phyloP scores from a whole-genome alignment of 192 early-diverging fungal genomes.

The Ambispora gerdemannii region DNA sequence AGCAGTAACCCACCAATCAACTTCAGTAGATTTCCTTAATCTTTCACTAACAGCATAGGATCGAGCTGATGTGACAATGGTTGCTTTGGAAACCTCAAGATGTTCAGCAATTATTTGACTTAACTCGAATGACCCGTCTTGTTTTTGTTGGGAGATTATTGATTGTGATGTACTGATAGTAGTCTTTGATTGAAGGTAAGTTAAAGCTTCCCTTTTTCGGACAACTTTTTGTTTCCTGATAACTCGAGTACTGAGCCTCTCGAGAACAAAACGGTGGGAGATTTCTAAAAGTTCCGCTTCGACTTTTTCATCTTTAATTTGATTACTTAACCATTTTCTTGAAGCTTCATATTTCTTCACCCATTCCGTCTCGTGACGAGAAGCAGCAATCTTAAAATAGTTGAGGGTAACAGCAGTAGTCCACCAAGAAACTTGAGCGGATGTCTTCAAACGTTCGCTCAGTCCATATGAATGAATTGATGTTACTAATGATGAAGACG shows the following conservation, averaged over 20 bases:
- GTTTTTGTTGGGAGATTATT: constrained; percentile 10
- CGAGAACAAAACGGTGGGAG: neutral
- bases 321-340: neutral
- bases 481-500: neutral
- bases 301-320: neutral
- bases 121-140: neutral
- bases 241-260: neutral
- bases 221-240: neutral
- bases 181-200: neutral
- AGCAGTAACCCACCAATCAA: neutral
- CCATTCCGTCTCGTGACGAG: neutral
- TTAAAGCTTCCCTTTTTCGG: neutral
- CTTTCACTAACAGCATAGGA: neutral
- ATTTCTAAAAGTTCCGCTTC: neutral
- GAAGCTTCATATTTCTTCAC: neutral
- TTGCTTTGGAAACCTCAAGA: neutral
- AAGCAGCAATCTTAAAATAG: neutral
- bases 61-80: neutral
- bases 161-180: neutral
- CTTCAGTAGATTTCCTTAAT: neutral
- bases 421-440: neutral
- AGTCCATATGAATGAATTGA: neutral
- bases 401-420: neutral
- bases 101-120: neutral
- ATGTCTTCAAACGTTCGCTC: neutral